A percentile compares a stretch with the other conserved stretches of the same genome.
Conservation (phyloP, 441 rosid species). For the Erodium chrysanthum region DNA sequence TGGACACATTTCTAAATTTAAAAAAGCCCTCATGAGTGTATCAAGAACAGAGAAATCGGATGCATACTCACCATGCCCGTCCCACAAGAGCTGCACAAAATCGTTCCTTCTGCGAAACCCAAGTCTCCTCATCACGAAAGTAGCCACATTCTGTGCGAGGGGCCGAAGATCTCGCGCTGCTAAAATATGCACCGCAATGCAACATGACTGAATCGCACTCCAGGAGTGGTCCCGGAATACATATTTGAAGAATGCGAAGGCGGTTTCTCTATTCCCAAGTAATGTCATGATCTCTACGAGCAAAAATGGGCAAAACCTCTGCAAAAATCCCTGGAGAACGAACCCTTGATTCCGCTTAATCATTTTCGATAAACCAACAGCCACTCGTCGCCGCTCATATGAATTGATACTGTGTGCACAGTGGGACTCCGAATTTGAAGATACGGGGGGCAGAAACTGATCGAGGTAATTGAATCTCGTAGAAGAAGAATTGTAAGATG, state of each 20-base stretch:
- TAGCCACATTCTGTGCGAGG: conserved; percentile 55
- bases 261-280: conserved; percentile 34
- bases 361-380: conserved; percentile 37
- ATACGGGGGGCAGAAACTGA: not conserved
- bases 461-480: not conserved
- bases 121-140: conserved; percentile 43
- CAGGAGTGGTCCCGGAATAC: conserved; percentile 37
- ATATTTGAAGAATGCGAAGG: conserved; percentile 56
- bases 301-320: conserved; percentile 32
- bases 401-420: conserved; percentile 25
- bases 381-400: conserved; percentile 42
- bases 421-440: not conserved
- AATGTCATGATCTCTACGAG: conserved; percentile 39
- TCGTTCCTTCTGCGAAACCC: conserved; percentile 35
- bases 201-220: conserved; percentile 27
- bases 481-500: not conserved
- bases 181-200: conserved; percentile 44
- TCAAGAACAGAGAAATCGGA: conserved; percentile 55
- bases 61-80: conserved; percentile 30
- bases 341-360: conserved; percentile 31
- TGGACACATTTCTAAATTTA: conserved; percentile 32
- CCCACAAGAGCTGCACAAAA: conserved; percentile 52
- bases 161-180: conserved; percentile 31
- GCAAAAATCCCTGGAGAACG: conserved; percentile 27
- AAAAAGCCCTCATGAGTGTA: conserved; percentile 48